Evolutionary conservation across 2,329 filamentous ascomycete species (phyloP).

Genomic region (Aureobasidium sp.): DNA sequence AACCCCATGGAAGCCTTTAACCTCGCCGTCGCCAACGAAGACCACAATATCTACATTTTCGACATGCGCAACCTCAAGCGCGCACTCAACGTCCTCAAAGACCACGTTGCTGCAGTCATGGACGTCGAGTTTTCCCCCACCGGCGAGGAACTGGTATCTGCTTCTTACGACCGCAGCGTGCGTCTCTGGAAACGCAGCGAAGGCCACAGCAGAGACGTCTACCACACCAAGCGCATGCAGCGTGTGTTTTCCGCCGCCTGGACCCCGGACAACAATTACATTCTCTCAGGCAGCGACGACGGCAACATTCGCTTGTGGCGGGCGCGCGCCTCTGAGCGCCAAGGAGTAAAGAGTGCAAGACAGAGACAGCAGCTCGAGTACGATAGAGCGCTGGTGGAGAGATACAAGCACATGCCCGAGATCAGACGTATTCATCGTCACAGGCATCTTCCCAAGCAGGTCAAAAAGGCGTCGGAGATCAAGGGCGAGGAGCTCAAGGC

Average conservation of each 20-base stretch:
- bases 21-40: conserved; percentile 86
- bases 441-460: conserved; percentile 80
- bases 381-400: conserved; percentile 72
- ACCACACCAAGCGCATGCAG: conserved; percentile 98
- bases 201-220: conserved; percentile 85
- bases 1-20: conserved; percentile 98
- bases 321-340: conserved; percentile 72
- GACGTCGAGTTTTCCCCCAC: conserved; percentile 94
- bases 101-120: conserved; percentile 89
- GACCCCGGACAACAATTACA: conserved; percentile 82
- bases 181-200: conserved; percentile 74
- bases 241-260: conserved; percentile 79
- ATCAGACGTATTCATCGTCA: conserved; percentile 85
- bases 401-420: conserved; percentile 95
- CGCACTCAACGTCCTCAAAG: conserved; percentile 81
- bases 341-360: conserved; percentile 76
- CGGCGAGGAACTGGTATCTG: conserved; percentile 85
- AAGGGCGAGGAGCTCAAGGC: conserved; percentile 82
- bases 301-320: conserved; percentile 90
- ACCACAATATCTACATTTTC: conserved; percentile 88
- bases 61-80: conserved; percentile 88
- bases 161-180: conserved; percentile 81
- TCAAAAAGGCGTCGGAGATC: conserved; percentile 95
- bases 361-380: conserved; percentile 89
- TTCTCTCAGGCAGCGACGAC: conserved; percentile 87